Evolutionary conservation across 139 green algal genomes (phyloP).

Genomic region (Chlorella vulgaris): DNA sequence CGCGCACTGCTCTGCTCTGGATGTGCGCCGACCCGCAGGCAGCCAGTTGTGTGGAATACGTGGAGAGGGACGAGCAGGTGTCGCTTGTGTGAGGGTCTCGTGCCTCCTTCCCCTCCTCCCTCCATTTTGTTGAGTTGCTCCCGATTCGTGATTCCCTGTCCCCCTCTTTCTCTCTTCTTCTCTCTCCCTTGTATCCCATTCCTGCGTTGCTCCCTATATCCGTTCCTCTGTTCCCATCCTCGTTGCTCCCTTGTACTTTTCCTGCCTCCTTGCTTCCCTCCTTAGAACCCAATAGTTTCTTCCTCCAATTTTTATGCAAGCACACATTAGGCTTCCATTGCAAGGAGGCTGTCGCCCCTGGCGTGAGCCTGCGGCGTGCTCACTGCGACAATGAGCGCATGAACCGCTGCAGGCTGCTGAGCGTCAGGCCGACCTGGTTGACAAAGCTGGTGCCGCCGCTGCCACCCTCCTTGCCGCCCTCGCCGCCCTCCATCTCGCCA

Average conservation of each 20-base stretch:
- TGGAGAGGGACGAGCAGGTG: conserved; percentile 19
- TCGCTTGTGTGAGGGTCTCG: background rate
- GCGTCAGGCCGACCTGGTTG: conserved; percentile 37
- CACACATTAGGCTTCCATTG: too few species aligned
- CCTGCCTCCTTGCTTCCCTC: too few species aligned
- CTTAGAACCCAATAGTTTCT: too few species aligned
- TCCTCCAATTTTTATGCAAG: too few species aligned
- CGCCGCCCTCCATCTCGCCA: conserved; percentile 8
- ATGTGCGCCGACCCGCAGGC: background rate
- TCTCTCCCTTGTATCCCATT: too few species aligned
- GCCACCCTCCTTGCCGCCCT: background rate
- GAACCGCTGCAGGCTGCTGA: conserved; percentile 52
- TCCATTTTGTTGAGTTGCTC: too few species aligned
- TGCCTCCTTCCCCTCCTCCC: too few species aligned
- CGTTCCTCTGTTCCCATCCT: background rate
- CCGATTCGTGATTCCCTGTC: too few species aligned
- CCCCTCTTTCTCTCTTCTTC: too few species aligned
- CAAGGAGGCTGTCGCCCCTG: too few species aligned
- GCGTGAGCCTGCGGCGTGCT: background rate
- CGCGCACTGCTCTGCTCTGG: background rate
- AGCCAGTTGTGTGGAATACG: background rate
- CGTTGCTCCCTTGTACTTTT: background rate
- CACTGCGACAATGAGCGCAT: conserved; percentile 46
- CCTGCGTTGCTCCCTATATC: background rate
- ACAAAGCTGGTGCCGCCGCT: conserved; percentile 30